A percentile compares a stretch with the other conserved stretches of the same genome.
Conservation (phyloP, 2,329 filamentous ascomycete genomes). For the Hortaea werneckii region DNA sequence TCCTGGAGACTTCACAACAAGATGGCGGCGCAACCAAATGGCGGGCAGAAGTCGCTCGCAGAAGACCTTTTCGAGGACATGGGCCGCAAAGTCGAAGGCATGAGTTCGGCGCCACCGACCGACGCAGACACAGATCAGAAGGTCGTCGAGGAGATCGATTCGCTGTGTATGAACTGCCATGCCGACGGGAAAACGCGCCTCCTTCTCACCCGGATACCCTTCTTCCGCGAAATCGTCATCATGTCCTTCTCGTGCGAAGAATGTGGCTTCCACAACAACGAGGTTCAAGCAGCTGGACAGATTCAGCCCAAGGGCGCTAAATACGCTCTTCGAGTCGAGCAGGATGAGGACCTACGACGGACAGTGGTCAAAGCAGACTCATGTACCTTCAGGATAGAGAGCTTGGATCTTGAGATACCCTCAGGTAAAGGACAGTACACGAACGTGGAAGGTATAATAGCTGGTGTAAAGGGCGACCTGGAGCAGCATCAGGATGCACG, state of each 20-base stretch:
- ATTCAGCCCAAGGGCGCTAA: conserved; percentile 82
- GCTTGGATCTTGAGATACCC: conserved; percentile 87
- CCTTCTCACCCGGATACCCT: conserved; percentile 84
- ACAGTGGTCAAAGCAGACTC: conserved; percentile 90
- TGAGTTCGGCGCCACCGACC: conserved; percentile 21
- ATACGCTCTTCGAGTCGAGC: conserved; percentile 71
- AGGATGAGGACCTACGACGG: conserved; percentile 63
- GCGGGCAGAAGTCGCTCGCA: conserved; percentile 23
- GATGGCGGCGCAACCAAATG: conserved; percentile 6
- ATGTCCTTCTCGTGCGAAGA: conserved; percentile 93
- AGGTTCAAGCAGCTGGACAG: conserved; percentile 83
- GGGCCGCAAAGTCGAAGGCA: conserved; percentile 37
- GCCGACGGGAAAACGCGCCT: conserved; percentile 65
- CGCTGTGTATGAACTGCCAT: conserved; percentile 46
- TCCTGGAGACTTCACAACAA: too few relatives aligned
- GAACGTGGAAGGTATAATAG: conserved; percentile 82
- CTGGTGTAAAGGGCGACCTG: conserved; percentile 68
- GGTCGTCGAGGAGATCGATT: conserved; percentile 44
- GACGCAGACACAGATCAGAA: conserved; percentile 34
- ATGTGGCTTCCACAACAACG: conserved; percentile 82
- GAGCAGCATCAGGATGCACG: conserved; percentile 72
- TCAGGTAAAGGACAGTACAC: conserved; percentile 82
- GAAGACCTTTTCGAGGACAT: conserved; percentile 44
- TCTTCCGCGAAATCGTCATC: conserved; percentile 93
- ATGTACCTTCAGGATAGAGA: conserved; percentile 75